phyloP scores from a whole-genome alignment of 495 filamentous ascomycete species.

The Echria macrotheca region DNA sequence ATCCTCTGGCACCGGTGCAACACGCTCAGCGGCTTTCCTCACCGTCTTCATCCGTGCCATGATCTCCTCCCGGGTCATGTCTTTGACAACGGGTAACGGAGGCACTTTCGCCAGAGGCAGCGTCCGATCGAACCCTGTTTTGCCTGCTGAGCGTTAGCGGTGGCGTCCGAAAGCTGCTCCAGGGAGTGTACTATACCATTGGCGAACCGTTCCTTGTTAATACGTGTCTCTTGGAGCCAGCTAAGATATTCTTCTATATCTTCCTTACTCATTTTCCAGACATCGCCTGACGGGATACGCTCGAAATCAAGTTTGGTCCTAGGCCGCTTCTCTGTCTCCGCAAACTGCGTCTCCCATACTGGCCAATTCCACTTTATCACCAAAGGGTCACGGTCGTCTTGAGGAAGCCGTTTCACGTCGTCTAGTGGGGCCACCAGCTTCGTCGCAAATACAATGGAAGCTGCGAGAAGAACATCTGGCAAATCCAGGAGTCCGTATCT shows the following conservation, averaged over 20 bases:
- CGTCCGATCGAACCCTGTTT: conserved; percentile 39
- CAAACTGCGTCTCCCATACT: conserved; percentile 57
- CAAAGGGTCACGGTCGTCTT: conserved; percentile 53
- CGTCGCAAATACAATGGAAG: conserved; percentile 66
- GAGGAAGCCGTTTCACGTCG: conserved; percentile 50
- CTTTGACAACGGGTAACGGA: conserved; percentile 18
- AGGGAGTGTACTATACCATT: too few relatives aligned
- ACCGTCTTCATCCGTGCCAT: conserved; percentile 22
- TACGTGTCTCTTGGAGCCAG: conserved; percentile 78
- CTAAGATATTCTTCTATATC: conserved; percentile 81
- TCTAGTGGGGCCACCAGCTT: conserved; percentile 80
- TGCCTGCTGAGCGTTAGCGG: conserved; percentile 13
- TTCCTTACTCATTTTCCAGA: conserved; percentile 58
- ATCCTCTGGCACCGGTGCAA: conserved; percentile 9
- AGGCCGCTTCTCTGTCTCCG: conserved; percentile 22
- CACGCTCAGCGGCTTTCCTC: too few relatives aligned
- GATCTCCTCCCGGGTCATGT: conserved; percentile 23
- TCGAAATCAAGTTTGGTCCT: conserved; percentile 20
- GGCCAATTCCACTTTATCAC: conserved; percentile 63
- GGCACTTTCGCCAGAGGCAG: conserved; percentile 36
- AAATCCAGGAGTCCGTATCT: conserved; percentile 32
- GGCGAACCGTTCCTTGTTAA: conserved; percentile 36
- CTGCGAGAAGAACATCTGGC: conserved; percentile 71
- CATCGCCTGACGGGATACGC: conserved; percentile 58
- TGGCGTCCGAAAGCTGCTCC: too few relatives aligned